Evolutionary conservation across 257 asterid genomes (phyloP), one percentile per base, ranked within the genome.

Genomic region (Solanum etuberosum): DNA sequence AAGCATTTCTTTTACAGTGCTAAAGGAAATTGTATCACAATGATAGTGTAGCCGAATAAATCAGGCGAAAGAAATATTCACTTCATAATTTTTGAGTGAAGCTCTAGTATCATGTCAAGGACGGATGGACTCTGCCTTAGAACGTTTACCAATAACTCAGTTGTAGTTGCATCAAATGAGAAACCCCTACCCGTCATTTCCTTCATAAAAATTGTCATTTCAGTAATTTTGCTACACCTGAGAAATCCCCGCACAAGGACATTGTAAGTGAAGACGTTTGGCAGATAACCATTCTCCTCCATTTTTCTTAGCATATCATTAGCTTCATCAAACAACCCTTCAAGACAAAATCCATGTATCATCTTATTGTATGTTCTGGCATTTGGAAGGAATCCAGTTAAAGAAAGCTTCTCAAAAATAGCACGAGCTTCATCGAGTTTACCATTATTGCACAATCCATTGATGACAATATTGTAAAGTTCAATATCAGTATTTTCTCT

Each of bases 281-380:
- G 59, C 0, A 27, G 10, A 32, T 42, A 85, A 20, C 83, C 77
- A 23, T 38, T 42, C 9, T 51, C 54, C 61, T 20, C 43, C 88
- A 89, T 89, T 57, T 68, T 65, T 9, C 25, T 37, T 5, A 71
- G 18, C 15, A 84, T 65, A 11, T 10, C 68, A 68, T 80, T 85
- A 0, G 88, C 90, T 65, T 89, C 91, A n/a, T 85, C 37, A 3
- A 87, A 20, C 70, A 86, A 63, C 14, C 89, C 90, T 70, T 61
- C 57, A 2, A 32, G 51, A 15, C 90, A 87, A 1, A 87, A 72
- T 9, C 32, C 81, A 71, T 10, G 6, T 4, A 88, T 87, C 70
- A 88, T 25, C 1, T 2, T n/a, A 73, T 0, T 63, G 54, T 78
- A 81, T 12, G 86, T 80, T 42, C 29, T 65, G 7, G 0, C 83